Percentiles rank a stretch among this genome's conserved stretches.
These are phyloP conservation scores for Solanum corneliomulleri DNA, from an alignment of 257 asterid genomes.

Conservation along the genomic window DNA sequence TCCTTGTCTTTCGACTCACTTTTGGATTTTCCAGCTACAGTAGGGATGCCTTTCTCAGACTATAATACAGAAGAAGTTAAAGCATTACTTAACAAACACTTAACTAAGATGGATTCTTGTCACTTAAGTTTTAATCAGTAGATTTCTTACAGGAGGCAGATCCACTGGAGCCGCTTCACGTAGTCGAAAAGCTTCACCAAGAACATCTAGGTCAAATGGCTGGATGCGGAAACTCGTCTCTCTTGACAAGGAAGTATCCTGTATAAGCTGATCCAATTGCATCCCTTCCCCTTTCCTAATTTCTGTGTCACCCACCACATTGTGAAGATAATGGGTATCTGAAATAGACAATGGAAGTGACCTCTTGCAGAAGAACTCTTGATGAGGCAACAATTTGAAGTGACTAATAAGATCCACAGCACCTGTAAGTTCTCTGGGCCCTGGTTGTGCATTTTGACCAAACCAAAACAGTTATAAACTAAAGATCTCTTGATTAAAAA, in stretches of 20 bases:
- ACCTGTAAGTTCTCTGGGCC: constrained; percentile 92
- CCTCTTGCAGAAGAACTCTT: constrained; percentile 91
- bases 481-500: neutral
- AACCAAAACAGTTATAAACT: neutral
- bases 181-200: constrained; percentile 77
- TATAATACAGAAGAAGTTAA: constrained; percentile 12
- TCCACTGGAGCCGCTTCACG: constrained; percentile 67
- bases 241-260: constrained; percentile 45
- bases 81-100: neutral
- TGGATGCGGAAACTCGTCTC: constrained; percentile 54
- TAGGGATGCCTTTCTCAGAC: constrained; percentile 93
- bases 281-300: constrained; percentile 95
- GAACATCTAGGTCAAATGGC: constrained; percentile 67
- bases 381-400: constrained; percentile 70
- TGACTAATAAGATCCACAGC: constrained; percentile 83
- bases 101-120: neutral
- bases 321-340: constrained; percentile 86
- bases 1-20: constrained; percentile 86
- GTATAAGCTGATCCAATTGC: constrained; percentile 84
- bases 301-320: constrained; percentile 91
- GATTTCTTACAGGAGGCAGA: constrained; percentile 52
- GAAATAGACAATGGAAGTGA: constrained; percentile 79
- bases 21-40: constrained; percentile 68
- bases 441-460: constrained; percentile 30
- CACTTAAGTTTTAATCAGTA: neutral